These are phyloP conservation scores for Drechslerella dactyloides DNA, from an alignment of 2,329 filamentous ascomycete genomes.

Conservation along the genomic window DNA sequence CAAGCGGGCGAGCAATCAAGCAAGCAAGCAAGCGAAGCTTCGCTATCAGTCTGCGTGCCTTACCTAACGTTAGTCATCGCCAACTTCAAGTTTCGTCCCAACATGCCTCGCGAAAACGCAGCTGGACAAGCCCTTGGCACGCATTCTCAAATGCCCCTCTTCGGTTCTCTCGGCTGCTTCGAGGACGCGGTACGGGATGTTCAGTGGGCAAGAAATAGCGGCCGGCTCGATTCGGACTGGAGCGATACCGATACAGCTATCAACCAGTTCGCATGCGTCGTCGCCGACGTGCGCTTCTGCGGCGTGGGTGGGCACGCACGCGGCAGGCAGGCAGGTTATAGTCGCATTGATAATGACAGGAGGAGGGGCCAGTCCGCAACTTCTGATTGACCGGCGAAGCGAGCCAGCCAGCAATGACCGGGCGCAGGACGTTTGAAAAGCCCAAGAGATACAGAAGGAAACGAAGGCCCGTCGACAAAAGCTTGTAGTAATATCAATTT, in stretches of 20 bases:
- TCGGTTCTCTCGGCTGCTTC: constrained; percentile 30
- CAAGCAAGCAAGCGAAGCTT: background rate
- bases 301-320: background rate
- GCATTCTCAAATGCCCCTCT: constrained; percentile 12
- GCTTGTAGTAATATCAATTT: constrained; percentile 16
- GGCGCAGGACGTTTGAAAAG: constrained; percentile 29
- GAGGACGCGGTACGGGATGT: background rate
- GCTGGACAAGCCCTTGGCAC: constrained; percentile 10
- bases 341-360: constrained; percentile 1
- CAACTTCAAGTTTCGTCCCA: constrained; percentile 22
- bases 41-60: background rate
- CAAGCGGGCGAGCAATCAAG: background rate
- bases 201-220: constrained; percentile 1
- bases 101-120: constrained; percentile 34
- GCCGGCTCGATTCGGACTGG: background rate
- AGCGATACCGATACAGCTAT: too few relatives aligned
- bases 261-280: too few relatives aligned
- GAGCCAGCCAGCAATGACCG: constrained; percentile 30
- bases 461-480: too few relatives aligned
- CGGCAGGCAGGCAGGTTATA: background rate
- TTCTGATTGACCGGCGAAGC: constrained; percentile 46
- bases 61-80: background rate
- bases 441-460: constrained; percentile 7
- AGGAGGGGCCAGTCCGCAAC: constrained; percentile 26
- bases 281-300: background rate